phyloP scores from a whole-genome alignment of 257 asterid genomes.

The Solanum etuberosum region DNA sequence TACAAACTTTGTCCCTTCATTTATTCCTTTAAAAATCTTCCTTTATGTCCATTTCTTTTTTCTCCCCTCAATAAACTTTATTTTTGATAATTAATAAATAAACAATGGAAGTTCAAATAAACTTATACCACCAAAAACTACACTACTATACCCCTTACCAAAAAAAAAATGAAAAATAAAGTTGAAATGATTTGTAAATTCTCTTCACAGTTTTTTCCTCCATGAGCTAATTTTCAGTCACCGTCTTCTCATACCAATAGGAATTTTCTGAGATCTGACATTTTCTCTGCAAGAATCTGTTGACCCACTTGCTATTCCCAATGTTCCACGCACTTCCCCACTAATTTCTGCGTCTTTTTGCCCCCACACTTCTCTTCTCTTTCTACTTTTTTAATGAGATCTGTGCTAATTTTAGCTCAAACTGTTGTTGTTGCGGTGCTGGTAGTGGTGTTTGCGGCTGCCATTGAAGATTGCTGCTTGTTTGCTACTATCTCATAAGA shows the following conservation, averaged over 20 bases:
- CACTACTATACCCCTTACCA: conserved; percentile 19
- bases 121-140: conserved; percentile 7
- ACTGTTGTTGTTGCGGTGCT: neutral
- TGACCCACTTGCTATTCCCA: conserved; percentile 17
- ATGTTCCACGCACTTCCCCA: neutral
- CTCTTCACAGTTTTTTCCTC: neutral
- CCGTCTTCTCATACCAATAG: conserved; percentile 4
- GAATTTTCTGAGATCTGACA: conserved; percentile 16
- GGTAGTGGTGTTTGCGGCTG: conserved; percentile 29
- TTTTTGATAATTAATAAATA: conserved; percentile 3
- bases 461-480: conserved; percentile 35
- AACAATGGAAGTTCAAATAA: neutral
- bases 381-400: neutral
- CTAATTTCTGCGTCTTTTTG: neutral
- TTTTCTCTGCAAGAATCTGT: conserved; percentile 11
- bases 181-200: neutral
- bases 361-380: neutral
- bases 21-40: neutral
- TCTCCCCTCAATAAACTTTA: neutral
- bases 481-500: conserved; percentile 59
- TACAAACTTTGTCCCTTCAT: conserved; percentile 4
- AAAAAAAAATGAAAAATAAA: neutral
- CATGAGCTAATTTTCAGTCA: neutral
- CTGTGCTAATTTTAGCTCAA: neutral
- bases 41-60: neutral